phyloP scores from a whole-genome alignment of 2,329 filamentous ascomycete species.

The Pseudocercospora musae region DNA sequence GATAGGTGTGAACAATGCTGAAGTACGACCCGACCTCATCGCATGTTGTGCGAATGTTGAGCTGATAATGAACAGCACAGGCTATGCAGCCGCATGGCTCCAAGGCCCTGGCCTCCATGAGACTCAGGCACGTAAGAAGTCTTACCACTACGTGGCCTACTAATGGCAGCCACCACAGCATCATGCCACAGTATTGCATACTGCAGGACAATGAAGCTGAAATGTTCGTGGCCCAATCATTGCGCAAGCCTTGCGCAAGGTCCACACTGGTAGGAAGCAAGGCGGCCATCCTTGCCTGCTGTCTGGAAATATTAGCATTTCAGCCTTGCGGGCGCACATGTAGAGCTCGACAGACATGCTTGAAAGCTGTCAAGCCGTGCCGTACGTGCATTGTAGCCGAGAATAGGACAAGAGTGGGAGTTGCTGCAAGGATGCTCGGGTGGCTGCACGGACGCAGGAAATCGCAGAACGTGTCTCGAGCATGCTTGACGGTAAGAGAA shows the following conservation, averaged over 20 bases:
- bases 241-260: background rate
- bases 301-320: background rate
- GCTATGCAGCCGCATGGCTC: background rate
- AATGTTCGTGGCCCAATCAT: background rate
- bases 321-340: constrained; percentile 1
- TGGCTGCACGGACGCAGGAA: background rate
- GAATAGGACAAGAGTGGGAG: background rate
- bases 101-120: background rate
- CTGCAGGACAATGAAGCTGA: background rate
- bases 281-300: background rate
- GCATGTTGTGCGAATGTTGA: background rate
- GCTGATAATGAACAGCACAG: background rate
- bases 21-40: background rate
- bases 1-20: background rate
- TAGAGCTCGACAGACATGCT: background rate
- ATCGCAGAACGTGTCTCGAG: background rate
- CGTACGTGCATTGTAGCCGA: background rate
- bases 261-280: background rate
- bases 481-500: background rate
- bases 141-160: background rate
- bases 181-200: background rate
- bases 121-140: background rate
- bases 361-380: background rate
- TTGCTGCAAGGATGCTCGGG: background rate
- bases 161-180: background rate